These are phyloP conservation scores for Trichoderma lentiforme DNA, from an alignment of 2,329 filamentous ascomycete species.

Conservation along the genomic window DNA sequence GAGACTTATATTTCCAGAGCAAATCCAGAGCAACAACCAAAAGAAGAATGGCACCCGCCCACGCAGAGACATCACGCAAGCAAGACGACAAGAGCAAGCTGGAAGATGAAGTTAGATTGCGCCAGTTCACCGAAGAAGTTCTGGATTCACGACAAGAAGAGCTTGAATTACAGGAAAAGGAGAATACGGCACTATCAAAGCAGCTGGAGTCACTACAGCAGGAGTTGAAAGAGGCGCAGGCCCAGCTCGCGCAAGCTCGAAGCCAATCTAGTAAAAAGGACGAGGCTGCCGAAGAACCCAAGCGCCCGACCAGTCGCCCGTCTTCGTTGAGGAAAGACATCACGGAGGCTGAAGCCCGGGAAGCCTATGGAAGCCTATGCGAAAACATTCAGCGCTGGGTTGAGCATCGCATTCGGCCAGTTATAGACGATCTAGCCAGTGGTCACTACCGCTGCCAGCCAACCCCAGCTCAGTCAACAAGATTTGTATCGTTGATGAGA, in stretches of 20 bases:
- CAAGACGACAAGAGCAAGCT: slow-evolving; percentile 26
- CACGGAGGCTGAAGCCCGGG: slow-evolving; percentile 35
- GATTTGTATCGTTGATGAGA: slow-evolving; percentile 34
- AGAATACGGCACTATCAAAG: slow-evolving; percentile 28
- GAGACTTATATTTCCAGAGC: background rate
- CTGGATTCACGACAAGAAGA: slow-evolving; percentile 36
- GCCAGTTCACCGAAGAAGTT: slow-evolving; percentile 36
- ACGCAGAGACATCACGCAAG: background rate
- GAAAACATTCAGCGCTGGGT: slow-evolving; percentile 37
- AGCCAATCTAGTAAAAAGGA: slow-evolving; percentile 26
- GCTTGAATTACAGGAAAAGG: slow-evolving; percentile 31
- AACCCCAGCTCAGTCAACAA: slow-evolving; percentile 27
- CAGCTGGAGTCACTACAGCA: slow-evolving; percentile 31
- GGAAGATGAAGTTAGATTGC: slow-evolving; percentile 32
- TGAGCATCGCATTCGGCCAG: slow-evolving; percentile 31
- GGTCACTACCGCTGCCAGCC: slow-evolving; percentile 27
- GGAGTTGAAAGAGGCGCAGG: slow-evolving; percentile 30
- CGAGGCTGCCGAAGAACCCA: slow-evolving; percentile 31
- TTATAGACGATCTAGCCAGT: slow-evolving; percentile 33
- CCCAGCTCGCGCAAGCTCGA: slow-evolving; percentile 32
- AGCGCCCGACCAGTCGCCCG: slow-evolving; percentile 33
- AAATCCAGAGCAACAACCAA: background rate
- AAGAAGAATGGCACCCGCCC: background rate
- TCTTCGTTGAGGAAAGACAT: slow-evolving; percentile 35
- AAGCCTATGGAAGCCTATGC: slow-evolving; percentile 33